Evolutionary conservation across 2,329 filamentous ascomycete genomes (phyloP).

Genomic region (Aspergillus versicolor): DNA sequence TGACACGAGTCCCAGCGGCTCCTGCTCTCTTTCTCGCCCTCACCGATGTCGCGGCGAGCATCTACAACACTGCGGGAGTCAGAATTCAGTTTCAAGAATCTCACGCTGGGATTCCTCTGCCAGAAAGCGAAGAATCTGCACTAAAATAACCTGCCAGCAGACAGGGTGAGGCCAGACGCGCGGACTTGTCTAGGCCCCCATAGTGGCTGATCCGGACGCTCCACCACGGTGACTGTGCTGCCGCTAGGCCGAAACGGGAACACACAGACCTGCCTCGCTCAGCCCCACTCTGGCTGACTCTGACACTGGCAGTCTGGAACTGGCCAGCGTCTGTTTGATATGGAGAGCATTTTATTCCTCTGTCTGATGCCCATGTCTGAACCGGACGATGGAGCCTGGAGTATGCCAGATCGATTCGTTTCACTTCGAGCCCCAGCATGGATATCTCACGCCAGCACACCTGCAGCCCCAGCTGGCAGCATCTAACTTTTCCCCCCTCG

Average conservation of each 20-base stretch:
- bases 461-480: not conserved
- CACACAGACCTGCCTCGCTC: constrained; percentile 18
- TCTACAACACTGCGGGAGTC: not conserved
- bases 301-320: too few relatives aligned
- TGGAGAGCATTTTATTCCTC: too few relatives aligned
- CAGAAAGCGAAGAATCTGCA: not conserved
- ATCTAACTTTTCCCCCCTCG: not conserved
- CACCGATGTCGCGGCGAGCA: not conserved
- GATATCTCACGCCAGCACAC: too few relatives aligned
- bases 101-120: not conserved
- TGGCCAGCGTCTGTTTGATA: too few relatives aligned
- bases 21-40: not conserved
- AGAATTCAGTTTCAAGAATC: not conserved
- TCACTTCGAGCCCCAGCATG: not conserved
- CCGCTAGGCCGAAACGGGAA: constrained; percentile 15
- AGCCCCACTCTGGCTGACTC: constrained; percentile 1
- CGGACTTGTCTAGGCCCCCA: constrained; percentile 23
- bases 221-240: constrained; percentile 12
- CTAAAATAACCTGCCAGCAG: constrained; percentile 2
- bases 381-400: too few relatives aligned
- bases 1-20: constrained; percentile 22
- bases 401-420: too few relatives aligned
- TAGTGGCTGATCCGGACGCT: constrained; percentile 23
- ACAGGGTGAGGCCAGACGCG: constrained; percentile 4
- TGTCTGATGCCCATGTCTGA: too few relatives aligned